Evolutionary conservation across 257 asterid genomes (phyloP).

Genomic region (Fraxinus anomala): DNA sequence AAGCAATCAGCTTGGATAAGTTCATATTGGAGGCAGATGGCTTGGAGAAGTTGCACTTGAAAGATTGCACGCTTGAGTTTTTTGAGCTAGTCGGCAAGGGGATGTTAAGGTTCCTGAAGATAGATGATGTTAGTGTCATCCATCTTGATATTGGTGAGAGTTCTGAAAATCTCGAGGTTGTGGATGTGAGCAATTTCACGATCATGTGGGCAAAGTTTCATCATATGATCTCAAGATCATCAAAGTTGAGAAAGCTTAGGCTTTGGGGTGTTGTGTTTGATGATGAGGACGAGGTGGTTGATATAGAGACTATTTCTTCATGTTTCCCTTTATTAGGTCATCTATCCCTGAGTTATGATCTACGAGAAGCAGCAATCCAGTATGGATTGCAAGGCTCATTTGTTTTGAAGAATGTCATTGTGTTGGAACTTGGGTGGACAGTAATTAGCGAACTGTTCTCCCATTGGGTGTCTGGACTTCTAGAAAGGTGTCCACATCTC

Average conservation of each 20-base stretch:
- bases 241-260: constrained; percentile 67
- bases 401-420: constrained; percentile 63
- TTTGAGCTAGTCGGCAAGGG: constrained; percentile 88
- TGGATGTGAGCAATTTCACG: constrained; percentile 90
- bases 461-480: constrained; percentile 72
- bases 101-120: constrained; percentile 60
- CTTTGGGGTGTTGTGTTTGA: constrained; percentile 94
- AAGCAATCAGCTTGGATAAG: constrained; percentile 86
- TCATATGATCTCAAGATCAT: constrained; percentile 80
- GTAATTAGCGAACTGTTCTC: constrained; percentile 72
- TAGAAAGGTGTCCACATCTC: constrained; percentile 73
- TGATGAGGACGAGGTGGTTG: constrained; percentile 86
- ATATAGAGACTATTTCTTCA: constrained; percentile 71
- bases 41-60: constrained; percentile 78
- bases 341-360: constrained; percentile 73
- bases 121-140: constrained; percentile 90
- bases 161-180: constrained; percentile 75
- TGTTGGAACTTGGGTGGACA: constrained; percentile 91
- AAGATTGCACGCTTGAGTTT: constrained; percentile 82
- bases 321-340: constrained; percentile 75
- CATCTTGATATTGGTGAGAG: constrained; percentile 90
- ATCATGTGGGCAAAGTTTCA: constrained; percentile 91
- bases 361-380: constrained; percentile 66
- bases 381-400: constrained; percentile 76
- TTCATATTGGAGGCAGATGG: constrained; percentile 78